These are phyloP conservation scores for Taphrina pruni DNA, from an alignment of 1,139 yeast genomes.

Conservation along the genomic window DNA sequence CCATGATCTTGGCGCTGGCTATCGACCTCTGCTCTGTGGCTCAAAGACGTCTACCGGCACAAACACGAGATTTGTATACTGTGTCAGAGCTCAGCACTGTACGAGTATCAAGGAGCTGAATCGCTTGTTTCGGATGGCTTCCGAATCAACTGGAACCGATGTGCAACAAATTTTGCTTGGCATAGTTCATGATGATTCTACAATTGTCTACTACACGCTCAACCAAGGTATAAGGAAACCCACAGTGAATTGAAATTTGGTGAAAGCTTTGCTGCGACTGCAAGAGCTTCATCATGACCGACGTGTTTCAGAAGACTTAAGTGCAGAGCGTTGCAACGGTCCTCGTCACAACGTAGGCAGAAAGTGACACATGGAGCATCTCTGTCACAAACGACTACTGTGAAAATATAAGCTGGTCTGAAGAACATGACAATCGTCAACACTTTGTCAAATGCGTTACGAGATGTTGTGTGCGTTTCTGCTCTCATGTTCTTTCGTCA, in stretches of 20 bases:
- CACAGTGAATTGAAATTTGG: conserved; percentile 16
- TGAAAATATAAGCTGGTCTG: neutral
- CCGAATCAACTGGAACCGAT: neutral
- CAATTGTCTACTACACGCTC: conserved; percentile 41
- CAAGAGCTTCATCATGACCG: neutral
- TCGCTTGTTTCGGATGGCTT: conserved; percentile 2
- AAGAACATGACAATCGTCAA: neutral
- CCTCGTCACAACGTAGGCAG: neutral
- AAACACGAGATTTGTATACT: conserved; percentile 20
- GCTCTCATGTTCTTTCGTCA: neutral
- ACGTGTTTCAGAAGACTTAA: neutral
- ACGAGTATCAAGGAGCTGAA: conserved; percentile 24
- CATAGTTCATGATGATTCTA: conserved; percentile 41
- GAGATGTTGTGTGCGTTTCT: conserved; percentile 3
- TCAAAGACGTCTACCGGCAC: neutral
- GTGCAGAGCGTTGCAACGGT: conserved; percentile 2
- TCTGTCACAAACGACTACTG: neutral
- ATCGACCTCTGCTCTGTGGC: conserved; percentile 3
- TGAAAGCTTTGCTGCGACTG: neutral
- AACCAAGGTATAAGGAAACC: conserved; percentile 38
- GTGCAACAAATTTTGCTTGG: conserved; percentile 19
- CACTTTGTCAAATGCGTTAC: neutral
- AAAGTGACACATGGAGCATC: neutral
- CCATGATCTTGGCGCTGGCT: neutral
- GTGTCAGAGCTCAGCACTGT: conserved; percentile 15